Evolutionary conservation across 495 filamentous ascomycete species (phyloP).

Genomic region (Annulohypoxylon maeteangense): DNA sequence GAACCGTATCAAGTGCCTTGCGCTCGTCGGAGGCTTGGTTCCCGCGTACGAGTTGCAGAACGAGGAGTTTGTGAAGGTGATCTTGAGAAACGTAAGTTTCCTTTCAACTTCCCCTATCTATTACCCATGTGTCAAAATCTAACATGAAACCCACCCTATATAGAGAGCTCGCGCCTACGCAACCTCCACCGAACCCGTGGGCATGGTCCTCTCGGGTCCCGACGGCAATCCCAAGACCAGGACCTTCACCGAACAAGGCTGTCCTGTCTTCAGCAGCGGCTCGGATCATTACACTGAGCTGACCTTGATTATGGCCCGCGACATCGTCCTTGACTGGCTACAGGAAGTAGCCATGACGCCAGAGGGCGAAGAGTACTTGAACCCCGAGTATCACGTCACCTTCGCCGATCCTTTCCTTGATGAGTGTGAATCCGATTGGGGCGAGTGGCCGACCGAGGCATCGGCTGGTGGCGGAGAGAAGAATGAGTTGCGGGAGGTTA

Average conservation of each 20-base stretch:
- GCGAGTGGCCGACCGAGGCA: slow-evolving; percentile 12
- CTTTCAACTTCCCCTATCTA: neutral
- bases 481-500: neutral
- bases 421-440: slow-evolving; percentile 7
- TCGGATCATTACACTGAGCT: slow-evolving; percentile 50
- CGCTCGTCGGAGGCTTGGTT: slow-evolving; percentile 54
- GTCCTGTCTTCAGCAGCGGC: slow-evolving; percentile 59
- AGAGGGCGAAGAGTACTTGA: slow-evolving; percentile 43
- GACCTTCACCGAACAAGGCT: slow-evolving; percentile 53
- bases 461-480: neutral
- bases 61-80: slow-evolving; percentile 52
- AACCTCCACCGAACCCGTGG: slow-evolving; percentile 60
- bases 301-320: slow-evolving; percentile 50
- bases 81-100: slow-evolving; percentile 59
- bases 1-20: slow-evolving; percentile 50
- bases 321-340: slow-evolving; percentile 56
- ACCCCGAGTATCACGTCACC: slow-evolving; percentile 44
- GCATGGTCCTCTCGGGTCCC: slow-evolving; percentile 59
- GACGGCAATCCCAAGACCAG: slow-evolving; percentile 48
- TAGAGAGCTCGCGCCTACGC: slow-evolving; percentile 71
- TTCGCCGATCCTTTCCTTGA: slow-evolving; percentile 21
- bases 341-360: slow-evolving; percentile 53
- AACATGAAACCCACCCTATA: neutral
- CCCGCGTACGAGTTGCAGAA: slow-evolving; percentile 47
- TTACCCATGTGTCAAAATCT: no score